Evolutionary conservation across 1,284 basidiomycete genomes (phyloP).

Genomic region (Boletus mariae): DNA sequence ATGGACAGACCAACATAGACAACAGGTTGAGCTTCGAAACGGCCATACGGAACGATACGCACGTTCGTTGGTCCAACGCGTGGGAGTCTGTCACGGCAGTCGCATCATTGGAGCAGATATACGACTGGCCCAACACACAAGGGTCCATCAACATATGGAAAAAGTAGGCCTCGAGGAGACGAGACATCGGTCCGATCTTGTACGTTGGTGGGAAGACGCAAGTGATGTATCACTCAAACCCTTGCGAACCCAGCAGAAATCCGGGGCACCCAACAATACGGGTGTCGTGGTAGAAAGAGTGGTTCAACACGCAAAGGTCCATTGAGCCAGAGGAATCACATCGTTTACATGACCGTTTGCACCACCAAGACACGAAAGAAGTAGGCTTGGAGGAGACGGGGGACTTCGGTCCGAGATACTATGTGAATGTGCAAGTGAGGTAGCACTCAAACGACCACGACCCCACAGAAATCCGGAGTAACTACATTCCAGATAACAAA

Average conservation of each 20-base stretch:
- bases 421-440: not conserved
- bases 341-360: not conserved
- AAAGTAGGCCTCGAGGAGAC: not conserved
- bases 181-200: not conserved
- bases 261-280: not conserved
- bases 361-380: not conserved
- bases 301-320: not conserved
- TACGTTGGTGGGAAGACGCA: not conserved
- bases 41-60: not conserved
- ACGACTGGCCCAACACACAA: not conserved
- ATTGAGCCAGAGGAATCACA: not conserved
- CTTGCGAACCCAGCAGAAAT: not conserved
- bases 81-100: not conserved
- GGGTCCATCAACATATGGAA: not conserved
- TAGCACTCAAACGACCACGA: not conserved
- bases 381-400: not conserved
- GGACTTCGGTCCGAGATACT: not conserved
- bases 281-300: not conserved
- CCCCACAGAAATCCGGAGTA: not conserved
- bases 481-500: not conserved
- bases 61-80: not conserved
- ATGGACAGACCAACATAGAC: not conserved
- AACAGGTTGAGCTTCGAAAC: not conserved
- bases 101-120: not conserved
- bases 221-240: not conserved